phyloP scores from a whole-genome alignment of 805 yeast genomes.

The Wickerhamiella sergipiensis region DNA sequence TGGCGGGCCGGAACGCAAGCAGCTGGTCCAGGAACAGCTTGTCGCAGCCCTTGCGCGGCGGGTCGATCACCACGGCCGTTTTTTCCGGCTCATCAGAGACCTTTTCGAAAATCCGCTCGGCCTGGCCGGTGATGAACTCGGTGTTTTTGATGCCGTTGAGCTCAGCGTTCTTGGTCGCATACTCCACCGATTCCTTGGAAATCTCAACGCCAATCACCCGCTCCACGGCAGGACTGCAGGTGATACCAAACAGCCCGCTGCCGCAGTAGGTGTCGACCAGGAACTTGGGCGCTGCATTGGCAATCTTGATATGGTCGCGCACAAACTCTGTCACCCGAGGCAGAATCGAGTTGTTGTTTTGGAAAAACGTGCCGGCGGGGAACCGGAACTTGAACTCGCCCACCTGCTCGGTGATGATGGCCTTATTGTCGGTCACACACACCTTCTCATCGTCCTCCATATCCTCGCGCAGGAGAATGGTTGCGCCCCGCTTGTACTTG shows the following conservation, averaged over 20 bases:
- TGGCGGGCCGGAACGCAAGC: conserved; percentile 68
- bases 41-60: conserved; percentile 96
- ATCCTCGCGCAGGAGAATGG: conserved; percentile 71
- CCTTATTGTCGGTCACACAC: conserved; percentile 67
- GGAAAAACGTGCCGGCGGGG: conserved; percentile 93
- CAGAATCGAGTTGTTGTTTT: conserved; percentile 82
- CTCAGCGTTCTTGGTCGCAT: conserved; percentile 71
- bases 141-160: conserved; percentile 67
- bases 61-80: conserved; percentile 88
- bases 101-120: conserved; percentile 72
- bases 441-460: conserved; percentile 38
- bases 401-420: conserved; percentile 69
- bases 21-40: conserved; percentile 74
- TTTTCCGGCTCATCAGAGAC: conserved; percentile 47
- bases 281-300: conserved; percentile 36
- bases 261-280: conserved; percentile 95
- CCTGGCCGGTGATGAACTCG: conserved; percentile 78
- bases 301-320: conserved; percentile 45
- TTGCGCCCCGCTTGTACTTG: conserved; percentile 64
- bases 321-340: conserved; percentile 78
- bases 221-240: conserved; percentile 71
- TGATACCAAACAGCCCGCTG: conserved; percentile 80
- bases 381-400: conserved; percentile 55
- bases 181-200: conserved; percentile 76
- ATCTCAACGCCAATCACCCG: conserved; percentile 89